Base-by-base conservation (phyloP, 1,284 basidiomycete genomes). In the Ustilago tritici region DNA sequence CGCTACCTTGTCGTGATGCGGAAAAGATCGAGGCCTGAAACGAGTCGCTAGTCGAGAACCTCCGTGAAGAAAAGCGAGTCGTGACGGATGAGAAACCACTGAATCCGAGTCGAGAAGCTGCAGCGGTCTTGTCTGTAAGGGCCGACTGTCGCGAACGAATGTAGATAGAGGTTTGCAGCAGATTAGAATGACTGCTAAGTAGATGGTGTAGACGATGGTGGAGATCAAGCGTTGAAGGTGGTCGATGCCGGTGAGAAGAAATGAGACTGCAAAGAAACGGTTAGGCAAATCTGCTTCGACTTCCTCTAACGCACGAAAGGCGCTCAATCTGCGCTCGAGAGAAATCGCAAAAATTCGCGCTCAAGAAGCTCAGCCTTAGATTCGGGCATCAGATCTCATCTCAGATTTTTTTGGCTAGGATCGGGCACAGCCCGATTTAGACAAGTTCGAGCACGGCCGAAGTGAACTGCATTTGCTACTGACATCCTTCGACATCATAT, bases 181-280 rank as follows among this genome's bases (percentile, higher is more conserved):
- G 40, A 15, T 41, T 14, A 46, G 15, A 32, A 19, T 7, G 49
- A 50, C 46, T 32, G 49, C 10, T 31, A 50, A 23, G 12, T 15
- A 28, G 6, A 32, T 6, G 49, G 11, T 31, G 12, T 6, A 28
- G 49, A 50, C 5, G 49, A 32, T 34, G 49, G 49, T 50, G 31
- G 31, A 50, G 23, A 14, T 7, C 14, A 31, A 14, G 12, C 7
- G 34, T 3, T 19, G 17, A 19, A 8, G 23, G 23, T n/a, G 52
- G 31, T 36, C 4, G 15, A 54, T 38, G 35, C 52, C 7, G 52
- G 36, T 41, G 38, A 58, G 59, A 61, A 68, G 65, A 61, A 61
- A 50, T 38, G 43, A 23, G 14, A 28, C 19, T 31, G 55, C 23
- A 56, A 40, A 56, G 34, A 34, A 52, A 50, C 38, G 11, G 15